phyloP scores from a whole-genome alignment of 345 rosid genomes.

The Carallia brachiata region DNA sequence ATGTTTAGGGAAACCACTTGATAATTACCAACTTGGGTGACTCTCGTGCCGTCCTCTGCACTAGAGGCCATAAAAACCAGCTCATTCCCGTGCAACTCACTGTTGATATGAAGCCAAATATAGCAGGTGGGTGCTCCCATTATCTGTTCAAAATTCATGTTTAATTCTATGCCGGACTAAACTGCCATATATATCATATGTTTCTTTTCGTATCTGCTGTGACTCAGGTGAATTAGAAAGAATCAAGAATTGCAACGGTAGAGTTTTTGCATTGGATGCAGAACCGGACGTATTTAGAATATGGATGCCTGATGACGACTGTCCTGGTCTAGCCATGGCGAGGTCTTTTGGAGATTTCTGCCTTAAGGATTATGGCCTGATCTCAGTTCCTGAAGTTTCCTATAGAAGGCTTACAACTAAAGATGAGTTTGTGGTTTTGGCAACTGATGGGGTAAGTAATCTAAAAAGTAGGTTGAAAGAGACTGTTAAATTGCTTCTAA shows the following conservation, averaged over 20 bases:
- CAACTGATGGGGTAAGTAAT: conserved; percentile 84
- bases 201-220: neutral
- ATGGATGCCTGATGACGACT: conserved; percentile 96
- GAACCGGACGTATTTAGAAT: conserved; percentile 81
- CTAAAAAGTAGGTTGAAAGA: neutral
- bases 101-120: conserved; percentile 73
- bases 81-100: conserved; percentile 80
- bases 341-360: conserved; percentile 98
- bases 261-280: conserved; percentile 75
- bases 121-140: conserved; percentile 44
- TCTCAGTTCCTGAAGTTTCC: conserved; percentile 65
- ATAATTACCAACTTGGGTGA: conserved; percentile 88
- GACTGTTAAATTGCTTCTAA: neutral
- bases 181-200: neutral
- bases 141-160: neutral
- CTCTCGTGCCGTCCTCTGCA: conserved; percentile 87
- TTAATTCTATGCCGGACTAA: neutral
- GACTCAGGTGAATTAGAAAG: conserved; percentile 80
- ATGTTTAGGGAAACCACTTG: conserved; percentile 71
- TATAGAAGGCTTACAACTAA: conserved; percentile 55
- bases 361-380: conserved; percentile 85
- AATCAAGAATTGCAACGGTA: conserved; percentile 60
- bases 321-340: conserved; percentile 96
- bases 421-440: conserved; percentile 86
- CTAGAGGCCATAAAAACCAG: conserved; percentile 51